Conservation (phyloP, 371 early-diverging fungal genomes). For the Choanephora cucurbitarum region DNA sequence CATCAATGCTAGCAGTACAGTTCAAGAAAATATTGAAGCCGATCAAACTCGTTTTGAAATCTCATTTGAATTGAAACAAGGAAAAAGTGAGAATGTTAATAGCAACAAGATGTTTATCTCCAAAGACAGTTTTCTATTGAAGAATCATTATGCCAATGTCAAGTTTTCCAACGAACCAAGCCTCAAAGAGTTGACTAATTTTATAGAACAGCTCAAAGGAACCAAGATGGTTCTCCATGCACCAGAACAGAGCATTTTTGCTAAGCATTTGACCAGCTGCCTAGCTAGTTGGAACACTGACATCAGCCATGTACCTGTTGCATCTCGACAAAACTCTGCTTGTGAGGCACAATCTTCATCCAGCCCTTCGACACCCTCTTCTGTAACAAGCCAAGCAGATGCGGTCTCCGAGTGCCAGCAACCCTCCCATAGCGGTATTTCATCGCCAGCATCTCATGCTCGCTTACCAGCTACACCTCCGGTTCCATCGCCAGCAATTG, state of each 20-base stretch:
- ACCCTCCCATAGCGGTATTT: not conserved
- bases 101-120: constrained; percentile 13
- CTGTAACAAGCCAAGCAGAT: too few relatives aligned
- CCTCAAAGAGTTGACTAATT: constrained; percentile 46
- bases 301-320: constrained; percentile 54
- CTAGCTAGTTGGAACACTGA: constrained; percentile 61
- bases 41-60: constrained; percentile 44
- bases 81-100: constrained; percentile 16
- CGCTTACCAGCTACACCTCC: constrained; percentile 19
- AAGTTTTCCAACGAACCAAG: constrained; percentile 59
- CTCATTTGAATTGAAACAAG: constrained; percentile 35
- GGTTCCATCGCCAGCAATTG: constrained; percentile 26
- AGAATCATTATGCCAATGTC: constrained; percentile 30
- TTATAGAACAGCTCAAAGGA: constrained; percentile 53
- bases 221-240: constrained; percentile 57
- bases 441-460: not conserved
- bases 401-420: too few relatives aligned
- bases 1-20: constrained; percentile 47
- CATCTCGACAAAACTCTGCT: not conserved
- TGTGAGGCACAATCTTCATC: not conserved
- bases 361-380: not conserved
- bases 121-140: constrained; percentile 13
- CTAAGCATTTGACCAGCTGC: constrained; percentile 58
- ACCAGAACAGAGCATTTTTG: constrained; percentile 57
- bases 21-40: constrained; percentile 30